Base-by-base conservation (phyloP, 1,139 yeast species). In the Arxiozyma slooffiae region DNA sequence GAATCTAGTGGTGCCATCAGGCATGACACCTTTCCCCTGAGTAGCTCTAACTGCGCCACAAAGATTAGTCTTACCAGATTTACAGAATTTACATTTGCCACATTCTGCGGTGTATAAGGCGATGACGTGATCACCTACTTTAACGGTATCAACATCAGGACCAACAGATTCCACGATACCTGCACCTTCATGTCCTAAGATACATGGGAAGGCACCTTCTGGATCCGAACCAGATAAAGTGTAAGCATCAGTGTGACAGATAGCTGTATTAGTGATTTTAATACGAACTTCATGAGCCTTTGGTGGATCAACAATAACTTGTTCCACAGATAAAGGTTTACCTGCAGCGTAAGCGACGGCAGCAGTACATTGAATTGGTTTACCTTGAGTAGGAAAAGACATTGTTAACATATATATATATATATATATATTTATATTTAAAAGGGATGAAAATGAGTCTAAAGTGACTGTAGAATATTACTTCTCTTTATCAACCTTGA, bases 271-370 rank as follows among this genome's bases (percentile, higher is more conserved):
- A 50, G 76, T 75, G 54, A 92, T 73, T 72, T 88, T 85, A 70
- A 92, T 86, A 70, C 98, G 85, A 49, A 92, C 97, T 73, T 92
- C 99, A 67, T 92, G 96, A 47, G 97, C 96, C 68, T 80, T 84
- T 60, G 98, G 99, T 38, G 98, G 88, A 34, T 79, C 83, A 44
- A 94, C 98, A 66, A 85, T 90, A 58, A 92, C 77, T 53, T 85
- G 88, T 71, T 94, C 98, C 55, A 92, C 78, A 46, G 81, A 64
- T 62, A 92, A 77, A 53, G 96, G 96, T 70, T 88, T 80, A 44
- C 79, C 83, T 37, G 97, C 95, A 69, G 85, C 96, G 94, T 97
- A 92, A 57, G 97, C 97, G 62, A 92, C 87, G 48, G 98, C 98
- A 51, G 98, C 98, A 69, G 81, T 78, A 76, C 97, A 92, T 49